These are phyloP conservation scores for Nakaseomyces nivariensis DNA, from an alignment of 1,139 yeast species.

Conservation along the genomic window DNA sequence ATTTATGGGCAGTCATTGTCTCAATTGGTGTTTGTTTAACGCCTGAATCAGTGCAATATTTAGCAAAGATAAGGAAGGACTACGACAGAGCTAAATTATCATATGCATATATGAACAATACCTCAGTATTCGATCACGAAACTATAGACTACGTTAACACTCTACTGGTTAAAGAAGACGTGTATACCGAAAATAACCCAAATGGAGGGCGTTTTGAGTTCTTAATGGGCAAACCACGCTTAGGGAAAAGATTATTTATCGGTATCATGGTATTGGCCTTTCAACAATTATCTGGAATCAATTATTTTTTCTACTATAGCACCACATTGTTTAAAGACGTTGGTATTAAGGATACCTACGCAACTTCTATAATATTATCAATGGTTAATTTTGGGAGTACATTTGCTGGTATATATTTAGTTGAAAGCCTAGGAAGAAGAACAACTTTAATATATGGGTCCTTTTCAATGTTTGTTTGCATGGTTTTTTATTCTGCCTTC, in stretches of 20 bases:
- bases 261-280: constrained; percentile 47
- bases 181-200: constrained; percentile 27
- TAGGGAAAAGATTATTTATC: constrained; percentile 38
- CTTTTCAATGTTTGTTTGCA: constrained; percentile 49
- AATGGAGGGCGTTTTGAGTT: constrained; percentile 34
- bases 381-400: constrained; percentile 70
- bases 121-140: constrained; percentile 35
- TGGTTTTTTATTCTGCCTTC: constrained; percentile 53
- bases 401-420: constrained; percentile 54
- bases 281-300: constrained; percentile 52
- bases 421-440: constrained; percentile 64
- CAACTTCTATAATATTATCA: constrained; percentile 60
- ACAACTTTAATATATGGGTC: constrained; percentile 52
- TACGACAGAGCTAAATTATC: constrained; percentile 35
- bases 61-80: constrained; percentile 27
- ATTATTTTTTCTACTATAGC: constrained; percentile 48
- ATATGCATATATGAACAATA: constrained; percentile 40
- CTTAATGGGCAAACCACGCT: constrained; percentile 39
- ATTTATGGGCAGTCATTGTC: constrained; percentile 39
- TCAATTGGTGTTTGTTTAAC: constrained; percentile 36
- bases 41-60: constrained; percentile 48
- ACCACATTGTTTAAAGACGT: constrained; percentile 44
- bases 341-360: constrained; percentile 36
- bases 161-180: constrained; percentile 34
- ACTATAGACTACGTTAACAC: constrained; percentile 37